Percentiles rank a stretch among this genome's conserved stretches.
Evolutionary conservation across 345 rosid genomes (phyloP).

Genomic region (Angophora floribunda): DNA sequence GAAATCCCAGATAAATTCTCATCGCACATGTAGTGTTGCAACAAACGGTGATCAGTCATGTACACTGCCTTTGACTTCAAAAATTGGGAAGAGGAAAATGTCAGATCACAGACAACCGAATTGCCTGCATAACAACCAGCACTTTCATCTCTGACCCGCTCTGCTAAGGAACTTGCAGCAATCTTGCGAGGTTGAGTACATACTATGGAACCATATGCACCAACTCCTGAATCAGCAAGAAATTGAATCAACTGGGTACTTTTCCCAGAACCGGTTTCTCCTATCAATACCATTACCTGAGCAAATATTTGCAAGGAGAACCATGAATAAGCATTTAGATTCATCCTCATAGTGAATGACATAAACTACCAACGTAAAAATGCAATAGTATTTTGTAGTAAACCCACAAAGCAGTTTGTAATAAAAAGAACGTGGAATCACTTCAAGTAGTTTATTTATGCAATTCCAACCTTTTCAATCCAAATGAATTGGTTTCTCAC

Average conservation of each 20-base stretch:
- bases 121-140: conserved; percentile 54
- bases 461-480: background rate
- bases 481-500: background rate
- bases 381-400: background rate
- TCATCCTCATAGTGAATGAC: background rate
- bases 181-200: conserved; percentile 92
- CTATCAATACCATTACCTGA: conserved; percentile 69
- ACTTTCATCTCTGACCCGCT: conserved; percentile 73
- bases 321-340: background rate
- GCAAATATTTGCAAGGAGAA: background rate
- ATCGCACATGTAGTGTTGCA: conserved; percentile 68
- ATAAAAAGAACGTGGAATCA: background rate
- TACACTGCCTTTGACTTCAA: conserved; percentile 51
- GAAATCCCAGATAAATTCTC: conserved; percentile 65
- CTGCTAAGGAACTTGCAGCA: conserved; percentile 66
- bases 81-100: conserved; percentile 47
- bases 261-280: conserved; percentile 97
- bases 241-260: conserved; percentile 90
- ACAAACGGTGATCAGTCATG: conserved; percentile 82
- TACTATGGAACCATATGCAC: conserved; percentile 42
- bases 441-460: background rate
- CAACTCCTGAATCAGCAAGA: conserved; percentile 80
- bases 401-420: background rate
- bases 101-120: conserved; percentile 36
- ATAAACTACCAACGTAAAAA: background rate